Percentiles rank a stretch among this genome's conserved stretches.
phyloP scores from a whole-genome alignment of 2,329 filamentous ascomycete genomes.

The Huntiella savannae region DNA sequence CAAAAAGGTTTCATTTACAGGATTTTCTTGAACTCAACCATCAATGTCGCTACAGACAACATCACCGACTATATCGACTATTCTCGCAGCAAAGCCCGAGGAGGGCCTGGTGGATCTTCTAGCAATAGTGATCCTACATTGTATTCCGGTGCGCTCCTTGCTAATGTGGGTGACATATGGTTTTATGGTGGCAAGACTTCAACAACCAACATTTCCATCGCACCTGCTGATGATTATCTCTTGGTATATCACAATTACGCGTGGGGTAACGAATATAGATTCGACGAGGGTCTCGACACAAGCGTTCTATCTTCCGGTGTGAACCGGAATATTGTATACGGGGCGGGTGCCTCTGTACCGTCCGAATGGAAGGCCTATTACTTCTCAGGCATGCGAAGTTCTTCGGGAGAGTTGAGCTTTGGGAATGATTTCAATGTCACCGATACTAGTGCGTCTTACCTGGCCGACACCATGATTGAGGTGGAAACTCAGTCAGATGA shows the following conservation, averaged over 20 bases:
- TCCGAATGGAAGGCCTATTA: conserved; percentile 57
- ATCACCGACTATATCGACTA: conserved; percentile 33
- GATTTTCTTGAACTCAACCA: conserved; percentile 35
- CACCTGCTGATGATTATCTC: conserved; percentile 25
- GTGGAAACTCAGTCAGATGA: conserved; percentile 34
- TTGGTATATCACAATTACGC: conserved; percentile 33
- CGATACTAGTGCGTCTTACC: conserved; percentile 14
- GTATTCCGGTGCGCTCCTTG: conserved; percentile 43
- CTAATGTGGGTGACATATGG: conserved; percentile 43
- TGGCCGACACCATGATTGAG: conserved; percentile 36
- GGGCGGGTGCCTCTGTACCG: conserved; percentile 42
- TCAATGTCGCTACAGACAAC: conserved; percentile 12
- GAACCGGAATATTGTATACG: conserved; percentile 44
- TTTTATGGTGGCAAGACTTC: conserved; percentile 40
- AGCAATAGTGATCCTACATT: conserved; percentile 38
- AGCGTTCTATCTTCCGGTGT: conserved; percentile 24
- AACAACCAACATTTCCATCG: conserved; percentile 18
- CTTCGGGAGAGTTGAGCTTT: conserved; percentile 29
- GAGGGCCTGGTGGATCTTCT: conserved; percentile 27
- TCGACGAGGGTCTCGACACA: conserved; percentile 27
- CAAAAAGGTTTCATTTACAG: conserved; percentile 32
- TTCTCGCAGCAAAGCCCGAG: conserved; percentile 26
- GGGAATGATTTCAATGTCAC: conserved; percentile 14
- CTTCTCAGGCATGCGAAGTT: conserved; percentile 42
- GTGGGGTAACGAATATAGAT: conserved; percentile 27